Percentiles rank a stretch among this genome's conserved stretches.
Evolutionary conservation across 177 flowering plant genomes (phyloP).

Genomic region (Tripterygium wilfordii): DNA sequence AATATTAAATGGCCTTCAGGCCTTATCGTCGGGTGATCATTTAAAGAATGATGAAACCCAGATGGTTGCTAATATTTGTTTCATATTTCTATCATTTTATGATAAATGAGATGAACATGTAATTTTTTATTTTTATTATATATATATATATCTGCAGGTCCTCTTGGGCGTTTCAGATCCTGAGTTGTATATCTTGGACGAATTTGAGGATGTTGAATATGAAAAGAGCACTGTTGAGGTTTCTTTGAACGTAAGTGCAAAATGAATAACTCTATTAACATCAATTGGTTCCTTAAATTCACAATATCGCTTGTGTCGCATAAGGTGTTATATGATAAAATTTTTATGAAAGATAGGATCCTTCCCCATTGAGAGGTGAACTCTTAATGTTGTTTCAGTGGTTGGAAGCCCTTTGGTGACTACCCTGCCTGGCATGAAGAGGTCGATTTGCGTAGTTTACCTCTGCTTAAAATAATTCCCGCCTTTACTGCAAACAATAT

Average conservation of each 20-base stretch:
- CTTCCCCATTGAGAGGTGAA: no score
- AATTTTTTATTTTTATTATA: not conserved
- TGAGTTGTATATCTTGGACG: constrained; percentile 66
- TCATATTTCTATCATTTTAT: not conserved
- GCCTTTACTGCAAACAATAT: no score
- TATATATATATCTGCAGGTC: constrained; percentile 37
- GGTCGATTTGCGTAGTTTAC: no score
- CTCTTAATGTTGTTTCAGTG: no score
- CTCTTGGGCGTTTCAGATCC: constrained; percentile 56
- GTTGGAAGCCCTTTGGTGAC: no score
- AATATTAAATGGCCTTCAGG: no score
- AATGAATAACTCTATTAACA: not conserved
- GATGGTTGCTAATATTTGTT: no score
- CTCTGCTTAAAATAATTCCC: no score
- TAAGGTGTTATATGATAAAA: not conserved
- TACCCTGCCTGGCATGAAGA: no score
- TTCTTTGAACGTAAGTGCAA: constrained; percentile 37
- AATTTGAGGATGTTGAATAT: constrained; percentile 84
- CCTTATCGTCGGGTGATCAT: no score
- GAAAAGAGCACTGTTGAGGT: constrained; percentile 57
- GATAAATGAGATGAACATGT: not conserved
- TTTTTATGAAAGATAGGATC: not conserved
- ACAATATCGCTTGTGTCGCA: not conserved
- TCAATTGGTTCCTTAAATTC: not conserved
- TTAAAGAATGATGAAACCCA: no score